Percentiles rank a stretch among this genome's conserved stretches.
Evolutionary conservation across 139 green algal genomes (phyloP).

Genomic region (Ostreobium quekettii): DNA sequence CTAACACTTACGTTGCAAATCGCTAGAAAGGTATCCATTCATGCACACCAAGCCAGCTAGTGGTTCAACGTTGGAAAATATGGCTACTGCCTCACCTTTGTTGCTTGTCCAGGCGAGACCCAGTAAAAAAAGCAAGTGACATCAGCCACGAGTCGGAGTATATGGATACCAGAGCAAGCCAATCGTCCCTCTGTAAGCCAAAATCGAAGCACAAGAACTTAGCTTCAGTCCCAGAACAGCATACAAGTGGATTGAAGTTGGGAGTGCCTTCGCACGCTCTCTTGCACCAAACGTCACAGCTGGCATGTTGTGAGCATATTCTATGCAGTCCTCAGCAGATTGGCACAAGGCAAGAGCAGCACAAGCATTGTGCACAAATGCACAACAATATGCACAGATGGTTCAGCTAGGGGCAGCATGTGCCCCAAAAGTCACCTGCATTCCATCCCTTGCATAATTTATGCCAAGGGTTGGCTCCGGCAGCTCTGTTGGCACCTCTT

Average conservation of each 20-base stretch:
- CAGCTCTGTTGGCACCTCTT: conserved; percentile 88
- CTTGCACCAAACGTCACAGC: too few relatives aligned
- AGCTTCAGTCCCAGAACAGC: background rate
- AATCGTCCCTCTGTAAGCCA: conserved; percentile 61
- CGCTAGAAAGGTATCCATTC: too few relatives aligned
- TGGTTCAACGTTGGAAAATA: too few relatives aligned
- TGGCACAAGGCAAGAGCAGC: background rate
- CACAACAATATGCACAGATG: background rate
- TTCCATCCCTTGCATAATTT: conserved; percentile 84
- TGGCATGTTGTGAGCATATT: too few relatives aligned
- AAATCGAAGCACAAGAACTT: background rate
- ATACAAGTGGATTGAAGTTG: too few relatives aligned
- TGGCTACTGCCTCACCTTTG: too few relatives aligned
- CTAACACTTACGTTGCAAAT: too few relatives aligned
- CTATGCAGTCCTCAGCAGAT: too few relatives aligned
- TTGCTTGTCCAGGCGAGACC: conserved; percentile 66
- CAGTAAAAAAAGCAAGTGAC: conserved; percentile 88
- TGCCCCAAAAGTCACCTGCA: conserved; percentile 37
- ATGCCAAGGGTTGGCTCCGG: conserved; percentile 89
- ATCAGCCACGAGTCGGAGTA: conserved; percentile 91
- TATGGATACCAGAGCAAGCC: conserved; percentile 88
- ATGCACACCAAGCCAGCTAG: too few relatives aligned
- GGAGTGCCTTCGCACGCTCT: too few relatives aligned
- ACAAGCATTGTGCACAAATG: background rate
- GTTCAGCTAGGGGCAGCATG: background rate